These are phyloP conservation scores for Schwanniomyces yamadae DNA, from an alignment of 805 yeast genomes.

Conservation along the genomic window DNA sequence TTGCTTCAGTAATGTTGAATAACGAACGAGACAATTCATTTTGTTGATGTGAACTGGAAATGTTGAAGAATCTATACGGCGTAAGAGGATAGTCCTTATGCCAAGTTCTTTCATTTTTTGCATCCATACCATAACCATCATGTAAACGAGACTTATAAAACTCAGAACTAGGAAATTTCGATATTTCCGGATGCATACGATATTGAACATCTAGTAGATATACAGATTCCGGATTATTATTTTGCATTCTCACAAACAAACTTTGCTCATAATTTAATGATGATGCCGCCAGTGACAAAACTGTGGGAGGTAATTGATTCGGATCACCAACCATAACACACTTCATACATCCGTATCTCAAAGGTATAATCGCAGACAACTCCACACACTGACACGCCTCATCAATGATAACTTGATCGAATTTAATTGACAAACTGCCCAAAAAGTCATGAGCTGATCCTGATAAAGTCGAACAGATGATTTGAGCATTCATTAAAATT, in stretches of 20 bases:
- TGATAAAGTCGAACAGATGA: constrained; percentile 88
- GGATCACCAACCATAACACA: constrained; percentile 99
- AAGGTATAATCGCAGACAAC: constrained; percentile 84
- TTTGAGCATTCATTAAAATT: constrained; percentile 70
- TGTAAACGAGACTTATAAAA: constrained; percentile 71
- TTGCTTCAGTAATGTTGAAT: constrained; percentile 69
- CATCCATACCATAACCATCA: constrained; percentile 77
- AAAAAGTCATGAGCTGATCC: constrained; percentile 92
- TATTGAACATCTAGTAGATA: constrained; percentile 86
- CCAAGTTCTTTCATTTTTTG: constrained; percentile 68
- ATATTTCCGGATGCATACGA: constrained; percentile 95
- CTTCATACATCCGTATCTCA: constrained; percentile 83
- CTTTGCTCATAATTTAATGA: constrained; percentile 81
- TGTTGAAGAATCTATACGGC: constrained; percentile 80
- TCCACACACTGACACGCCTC: constrained; percentile 99
- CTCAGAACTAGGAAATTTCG: constrained; percentile 79
- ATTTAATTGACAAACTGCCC: constrained; percentile 68
- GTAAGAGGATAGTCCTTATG: constrained; percentile 55
- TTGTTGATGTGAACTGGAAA: constrained; percentile 59
- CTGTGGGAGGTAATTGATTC: constrained; percentile 96
- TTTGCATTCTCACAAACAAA: constrained; percentile 90
- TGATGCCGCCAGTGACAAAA: constrained; percentile 84
- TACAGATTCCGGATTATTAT: constrained; percentile 55
- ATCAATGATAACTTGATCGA: constrained; percentile 90
- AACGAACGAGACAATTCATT: constrained; percentile 67